These are phyloP conservation scores for Colletotrichum agaves DNA, from an alignment of 2,329 filamentous ascomycete species.

Conservation along the genomic window DNA sequence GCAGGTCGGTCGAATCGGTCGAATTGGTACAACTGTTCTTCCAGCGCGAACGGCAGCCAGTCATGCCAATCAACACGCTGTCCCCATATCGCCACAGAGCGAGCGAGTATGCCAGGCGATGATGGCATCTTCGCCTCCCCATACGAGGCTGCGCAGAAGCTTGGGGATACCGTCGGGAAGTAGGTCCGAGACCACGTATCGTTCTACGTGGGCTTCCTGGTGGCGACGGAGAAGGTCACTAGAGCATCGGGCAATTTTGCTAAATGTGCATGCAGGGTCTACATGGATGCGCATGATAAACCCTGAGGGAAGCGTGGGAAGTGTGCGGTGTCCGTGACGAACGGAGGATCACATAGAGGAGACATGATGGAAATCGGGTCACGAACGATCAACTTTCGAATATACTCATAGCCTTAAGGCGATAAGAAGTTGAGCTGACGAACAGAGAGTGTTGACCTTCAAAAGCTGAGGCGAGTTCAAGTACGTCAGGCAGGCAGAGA, in stretches of 20 bases:
- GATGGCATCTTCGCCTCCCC: not conserved
- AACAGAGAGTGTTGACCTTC: too few species aligned
- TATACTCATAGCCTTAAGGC: too few species aligned
- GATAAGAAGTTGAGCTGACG: too few species aligned
- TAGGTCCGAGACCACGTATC: slow-evolving; percentile 6
- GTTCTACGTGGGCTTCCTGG: slow-evolving; percentile 4
- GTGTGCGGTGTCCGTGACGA: too few species aligned
- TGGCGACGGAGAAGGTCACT: slow-evolving; percentile 9
- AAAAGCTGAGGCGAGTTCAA: too few species aligned
- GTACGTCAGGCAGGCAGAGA: not conserved
- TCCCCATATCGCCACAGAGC: slow-evolving; percentile 22
- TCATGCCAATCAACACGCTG: not conserved
- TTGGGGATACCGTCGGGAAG: slow-evolving; percentile 7
- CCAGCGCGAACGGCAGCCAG: slow-evolving; percentile 14
- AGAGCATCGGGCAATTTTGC: not conserved
- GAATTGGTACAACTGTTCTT: not conserved
- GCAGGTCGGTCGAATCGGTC: not conserved
- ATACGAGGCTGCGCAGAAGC: slow-evolving; percentile 3
- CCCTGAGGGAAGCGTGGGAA: slow-evolving; percentile 11
- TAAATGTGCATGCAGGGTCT: slow-evolving; percentile 8
- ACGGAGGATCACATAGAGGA: too few species aligned
- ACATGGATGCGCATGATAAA: slow-evolving; percentile 20
- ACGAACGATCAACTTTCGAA: too few species aligned
- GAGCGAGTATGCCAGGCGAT: slow-evolving; percentile 20
- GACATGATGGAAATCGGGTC: too few species aligned